Evolutionary conservation across 2,329 filamentous ascomycete species (phyloP).

Genomic region (Cladosporium sp.): DNA sequence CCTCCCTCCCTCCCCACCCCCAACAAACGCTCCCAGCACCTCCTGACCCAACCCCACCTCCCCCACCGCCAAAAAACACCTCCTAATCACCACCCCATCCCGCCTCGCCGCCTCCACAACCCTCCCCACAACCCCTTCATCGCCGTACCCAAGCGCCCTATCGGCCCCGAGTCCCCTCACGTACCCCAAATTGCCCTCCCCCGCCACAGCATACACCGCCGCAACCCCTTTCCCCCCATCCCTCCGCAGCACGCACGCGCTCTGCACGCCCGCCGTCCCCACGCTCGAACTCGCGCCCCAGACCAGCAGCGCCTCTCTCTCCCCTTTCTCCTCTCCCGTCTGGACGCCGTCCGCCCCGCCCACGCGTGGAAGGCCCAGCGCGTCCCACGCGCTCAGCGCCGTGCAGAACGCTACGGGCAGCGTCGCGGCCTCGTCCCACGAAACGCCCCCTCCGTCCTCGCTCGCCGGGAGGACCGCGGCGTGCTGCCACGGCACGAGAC

Average conservation of each 20-base stretch:
- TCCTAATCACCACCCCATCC: no score
- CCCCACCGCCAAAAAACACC: no score
- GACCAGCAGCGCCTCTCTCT: constrained; percentile 34
- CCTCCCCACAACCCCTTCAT: no score
- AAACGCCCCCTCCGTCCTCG: no score
- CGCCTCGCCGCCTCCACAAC: no score
- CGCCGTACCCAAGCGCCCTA: constrained; percentile 40
- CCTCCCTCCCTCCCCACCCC: no score
- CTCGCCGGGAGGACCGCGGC: not conserved
- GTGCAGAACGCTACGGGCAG: constrained; percentile 20
- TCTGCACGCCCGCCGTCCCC: constrained; percentile 43
- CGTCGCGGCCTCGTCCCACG: constrained; percentile 15
- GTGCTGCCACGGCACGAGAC: constrained; percentile 14
- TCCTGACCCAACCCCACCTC: no score
- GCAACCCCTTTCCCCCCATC: constrained; percentile 19
- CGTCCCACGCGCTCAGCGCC: constrained; percentile 17
- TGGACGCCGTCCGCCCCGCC: no score
- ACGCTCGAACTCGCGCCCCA: constrained; percentile 49
- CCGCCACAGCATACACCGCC: constrained; percentile 40
- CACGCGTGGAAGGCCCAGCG: constrained; percentile 14
- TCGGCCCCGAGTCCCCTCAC: constrained; percentile 40
- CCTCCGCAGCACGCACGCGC: constrained; percentile 36
- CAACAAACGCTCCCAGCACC: no score
- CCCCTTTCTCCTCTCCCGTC: no score
- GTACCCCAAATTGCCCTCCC: constrained; percentile 39